Evolutionary conservation across 106 monocot species (phyloP).

Genomic region (Vanilla planifolia): DNA sequence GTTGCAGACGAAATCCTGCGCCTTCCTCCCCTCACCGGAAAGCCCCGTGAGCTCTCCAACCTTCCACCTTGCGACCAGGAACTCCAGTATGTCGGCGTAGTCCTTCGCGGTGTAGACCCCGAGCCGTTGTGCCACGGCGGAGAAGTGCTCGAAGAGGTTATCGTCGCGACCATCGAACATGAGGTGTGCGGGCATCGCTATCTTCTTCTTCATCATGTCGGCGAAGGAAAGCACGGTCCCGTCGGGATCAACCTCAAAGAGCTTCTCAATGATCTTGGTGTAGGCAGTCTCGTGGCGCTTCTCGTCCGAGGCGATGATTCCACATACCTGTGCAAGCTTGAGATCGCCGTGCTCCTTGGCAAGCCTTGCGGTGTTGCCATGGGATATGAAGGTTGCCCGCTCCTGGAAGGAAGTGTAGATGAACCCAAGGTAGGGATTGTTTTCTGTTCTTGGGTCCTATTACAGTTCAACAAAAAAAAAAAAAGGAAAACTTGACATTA

Average conservation of each 20-base stretch:
- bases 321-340: conserved; percentile 51
- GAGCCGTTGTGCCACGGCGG: conserved; percentile 37
- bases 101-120: conserved; percentile 55
- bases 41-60: conserved; percentile 25
- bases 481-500: too few species aligned
- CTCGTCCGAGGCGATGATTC: conserved; percentile 57
- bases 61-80: conserved; percentile 50
- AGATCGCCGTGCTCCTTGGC: conserved; percentile 57
- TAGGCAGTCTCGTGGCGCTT: conserved; percentile 66
- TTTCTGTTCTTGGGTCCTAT: conserved; percentile 67
- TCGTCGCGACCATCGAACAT: conserved; percentile 52
- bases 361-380: conserved; percentile 56
- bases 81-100: conserved; percentile 59
- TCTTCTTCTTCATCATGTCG: conserved; percentile 72
- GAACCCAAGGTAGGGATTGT: conserved; percentile 58
- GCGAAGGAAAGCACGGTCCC: conserved; percentile 42
- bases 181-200: conserved; percentile 56
- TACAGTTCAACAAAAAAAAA: too few species aligned
- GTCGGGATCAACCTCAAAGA: conserved; percentile 55
- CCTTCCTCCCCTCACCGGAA: conserved; percentile 23
- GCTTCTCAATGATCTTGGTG: conserved; percentile 60
- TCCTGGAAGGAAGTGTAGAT: conserved; percentile 67
- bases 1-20: conserved; percentile 32
- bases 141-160: conserved; percentile 52
- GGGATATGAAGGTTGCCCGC: conserved; percentile 60